These are phyloP conservation scores for Trypanosoma vivax DNA, from an alignment of 208 protist species.

Conservation along the genomic window DNA sequence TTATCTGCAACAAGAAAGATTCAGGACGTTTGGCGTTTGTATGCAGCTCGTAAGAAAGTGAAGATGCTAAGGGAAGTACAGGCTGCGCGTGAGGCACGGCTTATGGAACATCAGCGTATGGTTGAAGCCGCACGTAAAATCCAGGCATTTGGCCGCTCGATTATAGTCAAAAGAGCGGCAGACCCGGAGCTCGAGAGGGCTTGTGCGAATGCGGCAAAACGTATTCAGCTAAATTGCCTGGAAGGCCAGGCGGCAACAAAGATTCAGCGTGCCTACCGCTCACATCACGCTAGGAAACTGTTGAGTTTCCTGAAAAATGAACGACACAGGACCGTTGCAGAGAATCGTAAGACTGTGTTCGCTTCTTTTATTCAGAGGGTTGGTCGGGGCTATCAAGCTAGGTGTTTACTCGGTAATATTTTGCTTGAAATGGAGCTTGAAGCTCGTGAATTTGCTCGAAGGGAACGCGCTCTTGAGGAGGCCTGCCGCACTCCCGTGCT, in stretches of 20 bases:
- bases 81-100: slow-evolving; percentile 30
- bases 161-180: slow-evolving; percentile 34
- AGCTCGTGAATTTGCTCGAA: slow-evolving; percentile 13
- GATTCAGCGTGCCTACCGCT: slow-evolving; percentile 65
- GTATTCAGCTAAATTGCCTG: slow-evolving; percentile 24
- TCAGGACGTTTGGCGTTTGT: slow-evolving; percentile 31
- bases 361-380: slow-evolving; percentile 39
- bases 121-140: slow-evolving; percentile 55
- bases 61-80: slow-evolving; percentile 17
- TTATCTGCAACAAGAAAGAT: slow-evolving; percentile 14
- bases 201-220: slow-evolving; percentile 41
- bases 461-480: slow-evolving; percentile 1
- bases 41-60: slow-evolving; percentile 15
- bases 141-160: slow-evolving; percentile 64
- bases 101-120: slow-evolving; percentile 34
- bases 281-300: slow-evolving; percentile 29
- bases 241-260: slow-evolving; percentile 29
- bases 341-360: slow-evolving; percentile 1
- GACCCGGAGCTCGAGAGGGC: slow-evolving; percentile 35
- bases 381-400: slow-evolving; percentile 49
- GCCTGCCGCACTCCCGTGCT: neutral
- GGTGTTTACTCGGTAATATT: slow-evolving; percentile 23
- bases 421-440: slow-evolving; percentile 26
- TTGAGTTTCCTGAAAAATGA: slow-evolving; percentile 10
- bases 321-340: neutral